Base-by-base conservation (phyloP, 1,139 yeast genomes). In the Torulaspora globosa region DNA sequence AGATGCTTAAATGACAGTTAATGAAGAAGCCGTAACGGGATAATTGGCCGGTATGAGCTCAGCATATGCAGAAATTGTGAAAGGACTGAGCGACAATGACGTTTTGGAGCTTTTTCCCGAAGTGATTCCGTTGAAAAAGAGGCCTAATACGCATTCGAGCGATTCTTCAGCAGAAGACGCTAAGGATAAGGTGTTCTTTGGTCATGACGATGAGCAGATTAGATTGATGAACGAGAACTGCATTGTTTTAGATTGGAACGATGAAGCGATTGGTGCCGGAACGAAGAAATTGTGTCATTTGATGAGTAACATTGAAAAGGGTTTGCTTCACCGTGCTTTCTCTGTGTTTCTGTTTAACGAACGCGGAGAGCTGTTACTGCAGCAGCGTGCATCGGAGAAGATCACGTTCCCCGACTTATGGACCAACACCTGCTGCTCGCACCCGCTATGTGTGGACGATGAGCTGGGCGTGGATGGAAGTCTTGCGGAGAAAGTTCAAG, bases 371-470 rank as follows among this genome's bases (percentile, higher is more conserved):
- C 75, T 94, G 53, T 74, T 92, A 55, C 75, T 92, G 57, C 98
- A 92, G 69, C 95, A 88, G 70, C 80, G 99, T 59, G 97, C 99
- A 0, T 82, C 82, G 49, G 97, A 92, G 66, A 92, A 92, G 69
- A 92, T 92, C 70, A 92, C 99, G 1, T 92, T 92, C 68, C 95
- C 98, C 1, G 80, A 79, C 49, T 80, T 88, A 84, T 92, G 99
- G 99, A 92, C 99, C 35, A 92, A 92, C 67, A 94, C 99, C 2
- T 94, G 98, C 69, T 92, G 99, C 67, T 90, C 97, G 0, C 99
- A 92, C 67, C 99, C 99, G 5, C 73, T 92, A 48, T 88, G 96
- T 50, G 80, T 88, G 23, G 78, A 83, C 31, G 72, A 79, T 33
- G 99, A 92, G 68, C 71, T 89, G 62, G 97, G 96, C 8, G 54